These are phyloP conservation scores for Apiospora marii DNA, from an alignment of 2,329 filamentous ascomycete species.

Conservation along the genomic window DNA sequence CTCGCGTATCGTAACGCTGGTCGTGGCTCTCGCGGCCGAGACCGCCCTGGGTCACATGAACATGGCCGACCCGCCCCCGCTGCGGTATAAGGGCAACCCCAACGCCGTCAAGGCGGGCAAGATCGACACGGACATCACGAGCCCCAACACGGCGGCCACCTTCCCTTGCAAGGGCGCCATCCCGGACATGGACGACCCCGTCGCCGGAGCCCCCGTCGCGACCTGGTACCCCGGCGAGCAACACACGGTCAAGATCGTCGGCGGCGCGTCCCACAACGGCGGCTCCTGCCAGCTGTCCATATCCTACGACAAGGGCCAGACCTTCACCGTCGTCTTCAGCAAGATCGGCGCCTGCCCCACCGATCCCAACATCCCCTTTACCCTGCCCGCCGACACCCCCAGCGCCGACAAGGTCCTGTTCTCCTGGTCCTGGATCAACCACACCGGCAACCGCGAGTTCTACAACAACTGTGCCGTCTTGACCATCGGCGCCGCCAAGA, in stretches of 20 bases:
- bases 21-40: slow-evolving; percentile 52
- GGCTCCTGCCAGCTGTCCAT: slow-evolving; percentile 81
- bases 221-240: slow-evolving; percentile 68
- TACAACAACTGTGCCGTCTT: slow-evolving; percentile 87
- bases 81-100: slow-evolving; percentile 62
- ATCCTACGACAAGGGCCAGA: slow-evolving; percentile 74
- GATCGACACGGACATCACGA: slow-evolving; percentile 77
- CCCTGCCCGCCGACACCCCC: slow-evolving; percentile 70
- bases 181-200: slow-evolving; percentile 52
- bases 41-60: slow-evolving; percentile 57
- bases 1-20: slow-evolving; percentile 29
- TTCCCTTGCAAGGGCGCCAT: slow-evolving; percentile 79
- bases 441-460: slow-evolving; percentile 80
- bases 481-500: slow-evolving; percentile 54
- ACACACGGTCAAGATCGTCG: slow-evolving; percentile 70
- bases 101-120: slow-evolving; percentile 57
- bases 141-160: slow-evolving; percentile 67
- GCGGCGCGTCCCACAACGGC: slow-evolving; percentile 70
- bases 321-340: slow-evolving; percentile 67
- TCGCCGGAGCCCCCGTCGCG: slow-evolving; percentile 52
- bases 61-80: slow-evolving; percentile 60
- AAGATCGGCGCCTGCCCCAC: slow-evolving; percentile 49
- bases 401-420: slow-evolving; percentile 66
- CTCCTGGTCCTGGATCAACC: slow-evolving; percentile 82
- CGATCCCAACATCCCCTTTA: slow-evolving; percentile 67